Base-by-base conservation (phyloP, 768 basidiomycete genomes). In the Tulasnella sp. region DNA sequence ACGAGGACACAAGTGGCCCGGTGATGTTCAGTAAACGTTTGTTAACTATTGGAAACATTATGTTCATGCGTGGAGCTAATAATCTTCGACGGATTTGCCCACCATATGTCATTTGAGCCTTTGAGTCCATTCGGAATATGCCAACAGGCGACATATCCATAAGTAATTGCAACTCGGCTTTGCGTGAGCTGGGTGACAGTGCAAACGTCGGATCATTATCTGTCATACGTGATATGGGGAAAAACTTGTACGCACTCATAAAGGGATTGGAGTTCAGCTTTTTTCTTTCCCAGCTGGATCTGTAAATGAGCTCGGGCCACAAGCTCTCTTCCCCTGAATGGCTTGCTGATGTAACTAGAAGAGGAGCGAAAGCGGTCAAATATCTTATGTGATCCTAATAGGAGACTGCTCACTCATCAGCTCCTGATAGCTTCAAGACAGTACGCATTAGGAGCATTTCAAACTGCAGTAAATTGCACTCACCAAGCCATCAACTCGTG, bases 221-320 rank as follows among this genome's bases (percentile, higher is more conserved):
- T 28, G 1, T 27, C 1, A 12, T 9, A 8, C 6, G n/a, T 15
- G 20, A 20, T 32, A 45, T 32, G 13, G 31, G 20, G 35, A 29
- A 0, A 20, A 12, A 41, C 4, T 15, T n/a, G 12, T 13, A 9
- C 47, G 41, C 20, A 51, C 49, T 51, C 49, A 15, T 49, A 54
- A 25, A 35, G 28, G n/a, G 19, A 19, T 39, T n/a, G 57, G 56
- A 32, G 53, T 34, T 61, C 60, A 3, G 43, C 35, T 46, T 53
- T 57, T 9, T 61, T 60, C 45, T 69, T 69, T 12, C 68, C 68
- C 6, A 69, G 57, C 34, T 69, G 67, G 47, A 69, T 60, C 39
- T 69, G 68, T 12, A 70, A 59, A 44, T 68, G 63, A 5, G 62
- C 65, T 15, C 69, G 60, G 5, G 69, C 69, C 27, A 70, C 49